phyloP scores from a whole-genome alignment of 2,329 filamentous ascomycete genomes.

The Aspergillus piperis region DNA sequence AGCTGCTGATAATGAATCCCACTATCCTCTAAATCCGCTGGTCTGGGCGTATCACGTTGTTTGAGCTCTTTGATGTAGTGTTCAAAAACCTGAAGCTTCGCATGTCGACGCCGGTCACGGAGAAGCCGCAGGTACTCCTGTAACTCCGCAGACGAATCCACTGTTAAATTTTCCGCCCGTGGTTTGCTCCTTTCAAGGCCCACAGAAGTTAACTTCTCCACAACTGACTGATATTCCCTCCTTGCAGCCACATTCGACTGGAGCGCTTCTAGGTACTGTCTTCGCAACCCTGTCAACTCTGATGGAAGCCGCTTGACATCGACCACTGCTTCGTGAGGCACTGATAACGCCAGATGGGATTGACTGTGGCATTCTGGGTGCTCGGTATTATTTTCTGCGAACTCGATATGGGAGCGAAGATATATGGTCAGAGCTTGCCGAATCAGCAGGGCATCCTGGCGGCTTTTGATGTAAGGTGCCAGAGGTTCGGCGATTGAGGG shows the following conservation, averaged over 20 bases:
- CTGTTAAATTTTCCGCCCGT: constrained; percentile 14
- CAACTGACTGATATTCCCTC: constrained; percentile 38
- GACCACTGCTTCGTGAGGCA: constrained; percentile 33
- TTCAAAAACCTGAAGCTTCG: no score
- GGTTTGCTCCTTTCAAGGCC: constrained; percentile 26
- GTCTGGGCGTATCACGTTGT: constrained; percentile 23
- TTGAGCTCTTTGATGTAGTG: constrained; percentile 45
- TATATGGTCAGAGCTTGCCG: constrained; percentile 43
- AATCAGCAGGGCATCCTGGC: constrained; percentile 42
- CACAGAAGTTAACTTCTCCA: constrained; percentile 34
- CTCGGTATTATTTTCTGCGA: constrained; percentile 29
- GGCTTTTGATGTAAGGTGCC: constrained; percentile 41
- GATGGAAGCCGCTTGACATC: constrained; percentile 39
- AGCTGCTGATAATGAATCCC: constrained; percentile 20
- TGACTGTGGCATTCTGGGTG: constrained; percentile 22
- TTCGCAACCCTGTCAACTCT: constrained; percentile 45
- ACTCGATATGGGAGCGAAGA: constrained; percentile 39
- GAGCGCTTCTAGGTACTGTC: constrained; percentile 49
- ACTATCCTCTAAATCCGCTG: constrained; percentile 25
- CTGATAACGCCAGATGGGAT: constrained; percentile 40
- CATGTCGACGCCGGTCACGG: not conserved
- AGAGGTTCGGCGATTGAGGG: constrained; percentile 38
- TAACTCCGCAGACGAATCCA: constrained; percentile 30
- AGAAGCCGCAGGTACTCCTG: constrained; percentile 44
- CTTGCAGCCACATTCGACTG: constrained; percentile 45